These are phyloP conservation scores for Tuber umbilicatum DNA, from an alignment of 495 filamentous ascomycete genomes.

Conservation along the genomic window DNA sequence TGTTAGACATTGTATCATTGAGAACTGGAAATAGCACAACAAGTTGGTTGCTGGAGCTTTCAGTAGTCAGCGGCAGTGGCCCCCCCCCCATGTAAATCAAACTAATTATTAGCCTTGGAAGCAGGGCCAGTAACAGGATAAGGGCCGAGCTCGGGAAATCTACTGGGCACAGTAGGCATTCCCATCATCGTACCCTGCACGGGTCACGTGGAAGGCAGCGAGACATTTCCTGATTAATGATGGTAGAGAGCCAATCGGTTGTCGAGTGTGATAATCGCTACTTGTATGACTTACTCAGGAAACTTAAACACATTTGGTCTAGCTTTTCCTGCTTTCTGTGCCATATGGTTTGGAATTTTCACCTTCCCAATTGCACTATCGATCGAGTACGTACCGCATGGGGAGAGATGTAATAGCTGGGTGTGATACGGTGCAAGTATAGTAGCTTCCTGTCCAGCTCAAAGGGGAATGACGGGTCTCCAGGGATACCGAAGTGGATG, in stretches of 20 bases:
- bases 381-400: background rate
- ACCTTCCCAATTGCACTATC: background rate
- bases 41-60: background rate
- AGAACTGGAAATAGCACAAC: background rate
- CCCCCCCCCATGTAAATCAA: background rate
- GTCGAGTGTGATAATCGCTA: background rate
- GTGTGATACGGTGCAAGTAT: background rate
- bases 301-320: background rate
- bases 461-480: background rate
- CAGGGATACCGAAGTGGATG: background rate
- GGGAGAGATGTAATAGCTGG: background rate
- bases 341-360: background rate
- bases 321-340: background rate
- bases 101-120: background rate
- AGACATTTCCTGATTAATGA: background rate
- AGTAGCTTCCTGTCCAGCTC: background rate
- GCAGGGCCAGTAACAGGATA: background rate
- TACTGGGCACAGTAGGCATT: background rate
- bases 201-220: background rate
- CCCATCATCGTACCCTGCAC: background rate
- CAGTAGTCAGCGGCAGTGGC: background rate
- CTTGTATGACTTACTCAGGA: background rate
- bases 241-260: background rate
- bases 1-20: background rate
- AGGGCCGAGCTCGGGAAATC: background rate